These are phyloP conservation scores for Serendipita sp. DNA, from an alignment of 1,284 basidiomycete genomes.

Conservation along the genomic window DNA sequence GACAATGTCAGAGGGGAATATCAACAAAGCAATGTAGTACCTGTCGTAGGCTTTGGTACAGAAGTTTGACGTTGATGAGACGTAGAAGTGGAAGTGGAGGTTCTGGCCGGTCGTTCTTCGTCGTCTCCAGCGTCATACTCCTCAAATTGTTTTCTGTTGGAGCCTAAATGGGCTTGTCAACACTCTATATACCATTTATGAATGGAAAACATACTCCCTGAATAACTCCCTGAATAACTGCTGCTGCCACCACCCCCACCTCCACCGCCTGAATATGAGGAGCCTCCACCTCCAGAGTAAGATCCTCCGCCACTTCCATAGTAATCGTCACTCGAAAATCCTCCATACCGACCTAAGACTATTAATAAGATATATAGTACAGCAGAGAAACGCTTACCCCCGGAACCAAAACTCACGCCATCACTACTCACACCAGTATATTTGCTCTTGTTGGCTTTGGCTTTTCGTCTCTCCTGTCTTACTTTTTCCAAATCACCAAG, in stretches of 20 bases:
- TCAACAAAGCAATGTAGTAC: background rate
- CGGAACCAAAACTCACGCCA: conserved; percentile 44
- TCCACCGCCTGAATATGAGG: conserved; percentile 16
- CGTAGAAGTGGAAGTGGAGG: conserved; percentile 21
- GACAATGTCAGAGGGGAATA: background rate
- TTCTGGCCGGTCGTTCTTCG: conserved; percentile 43
- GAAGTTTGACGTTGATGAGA: conserved; percentile 11
- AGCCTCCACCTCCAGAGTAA: conserved; percentile 18
- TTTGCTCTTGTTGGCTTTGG: conserved; percentile 85
- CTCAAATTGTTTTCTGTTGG: conserved; percentile 59
- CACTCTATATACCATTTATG: conserved; percentile 14
- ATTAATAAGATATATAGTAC: conserved; percentile 21
- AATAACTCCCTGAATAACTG: conserved; percentile 25
- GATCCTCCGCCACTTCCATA: conserved; percentile 25
- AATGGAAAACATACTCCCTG: background rate
- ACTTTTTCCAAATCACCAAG: conserved; percentile 87
- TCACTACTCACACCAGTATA: conserved; percentile 81
- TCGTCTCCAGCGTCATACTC: conserved; percentile 97
- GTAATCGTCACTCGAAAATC: conserved; percentile 61
- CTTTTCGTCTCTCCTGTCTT: conserved; percentile 79
- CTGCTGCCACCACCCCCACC: conserved; percentile 19
- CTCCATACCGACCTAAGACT: conserved; percentile 47
- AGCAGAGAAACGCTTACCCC: conserved; percentile 17
- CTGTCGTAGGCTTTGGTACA: background rate
- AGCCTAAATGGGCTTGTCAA: conserved; percentile 32